Evolutionary conservation across 495 filamentous ascomycete species (phyloP), one percentile per base, ranked within the genome.

Genomic region (Lasiosphaeria hispida): DNA sequence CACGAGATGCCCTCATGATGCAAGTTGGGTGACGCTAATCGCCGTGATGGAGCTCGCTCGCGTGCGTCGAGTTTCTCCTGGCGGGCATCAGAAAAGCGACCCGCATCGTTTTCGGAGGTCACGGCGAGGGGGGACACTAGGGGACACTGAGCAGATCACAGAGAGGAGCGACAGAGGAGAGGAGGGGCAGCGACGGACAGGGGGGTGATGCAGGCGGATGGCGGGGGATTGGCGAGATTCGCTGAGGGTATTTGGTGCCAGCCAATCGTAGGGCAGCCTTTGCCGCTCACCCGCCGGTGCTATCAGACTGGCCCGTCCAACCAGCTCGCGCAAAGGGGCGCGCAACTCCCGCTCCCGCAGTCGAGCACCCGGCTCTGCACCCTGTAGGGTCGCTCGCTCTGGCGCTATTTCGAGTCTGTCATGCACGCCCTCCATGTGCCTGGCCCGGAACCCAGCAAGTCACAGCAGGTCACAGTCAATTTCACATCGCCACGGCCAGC

Each of bases 391-490:
- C 49, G 33, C 54, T 59, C 54, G 38, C 38, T 57, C 44, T 64
- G 69, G 64, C 68, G 63, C 69, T 68, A 62, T 67, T 65, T 44
- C 60, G 59, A 58, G 65, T 48, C 65, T 55, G 51, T 69, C 60
- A 73, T 75, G 72, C 72, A 72, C 57, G 60, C 63, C 63, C 43
- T 11, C 63, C 54, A 57, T 62, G 66, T 69, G 58, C 65, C 66
- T 70, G 62, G 62, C 41, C 37, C 34, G 39, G 55, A 42, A 50
- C 60, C 57, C 62, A 67, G 66, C 72, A 67, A 74, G 73, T 75
- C 54, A 71, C 62, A 67, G 66, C 72, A 67, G 73, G 73, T 75
- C 54, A 71, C 61, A 69, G 59, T 62, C 67, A 52, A 67, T 58
- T 71, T 72, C 68, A 73, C 67, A 70, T 62, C 18, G 15, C 39